Conservation (phyloP, 208 protist genomes). For the Leptomonas seymouri region DNA sequence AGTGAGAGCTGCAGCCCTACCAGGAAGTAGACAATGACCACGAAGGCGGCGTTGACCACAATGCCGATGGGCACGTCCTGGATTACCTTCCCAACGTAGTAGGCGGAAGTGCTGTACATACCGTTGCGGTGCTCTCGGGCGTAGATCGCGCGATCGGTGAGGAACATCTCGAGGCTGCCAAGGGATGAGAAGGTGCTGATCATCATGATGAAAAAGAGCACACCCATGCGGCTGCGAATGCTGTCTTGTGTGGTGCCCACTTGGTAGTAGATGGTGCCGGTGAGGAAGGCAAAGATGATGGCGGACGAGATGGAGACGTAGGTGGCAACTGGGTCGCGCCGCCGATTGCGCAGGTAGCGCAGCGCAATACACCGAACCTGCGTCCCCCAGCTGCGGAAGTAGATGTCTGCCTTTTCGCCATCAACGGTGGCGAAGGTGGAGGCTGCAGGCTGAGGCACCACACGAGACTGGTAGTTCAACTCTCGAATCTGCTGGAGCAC, state of each 20-base stretch:
- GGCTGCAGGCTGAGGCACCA: not conserved
- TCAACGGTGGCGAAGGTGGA: not conserved
- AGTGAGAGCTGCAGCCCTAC: conserved; percentile 53
- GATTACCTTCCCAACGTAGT: conserved; percentile 72
- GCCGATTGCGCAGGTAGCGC: conserved; percentile 61
- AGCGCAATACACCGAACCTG: conserved; percentile 61
- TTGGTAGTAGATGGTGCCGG: conserved; percentile 76
- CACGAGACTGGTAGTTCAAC: not conserved
- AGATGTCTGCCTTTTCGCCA: conserved; percentile 13
- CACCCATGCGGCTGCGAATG: conserved; percentile 70
- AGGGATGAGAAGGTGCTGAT: conserved; percentile 69
- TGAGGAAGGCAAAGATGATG: conserved; percentile 66
- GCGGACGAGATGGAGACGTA: conserved; percentile 46
- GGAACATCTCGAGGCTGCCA: conserved; percentile 55
- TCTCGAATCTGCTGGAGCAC: conserved; percentile 26
- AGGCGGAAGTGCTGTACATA: conserved; percentile 65
- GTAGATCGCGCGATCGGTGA: conserved; percentile 64
- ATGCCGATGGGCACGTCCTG: conserved; percentile 64
- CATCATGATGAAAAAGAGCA: conserved; percentile 78
- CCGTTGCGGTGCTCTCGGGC: conserved; percentile 65
- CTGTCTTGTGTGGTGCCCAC: conserved; percentile 49
- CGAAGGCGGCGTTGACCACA: conserved; percentile 47
- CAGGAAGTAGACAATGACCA: conserved; percentile 59
- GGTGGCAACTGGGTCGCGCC: conserved; percentile 60
- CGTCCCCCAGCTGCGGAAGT: conserved; percentile 42